Conservation (phyloP, 345 rosid genomes). For the Populus tremula region DNA sequence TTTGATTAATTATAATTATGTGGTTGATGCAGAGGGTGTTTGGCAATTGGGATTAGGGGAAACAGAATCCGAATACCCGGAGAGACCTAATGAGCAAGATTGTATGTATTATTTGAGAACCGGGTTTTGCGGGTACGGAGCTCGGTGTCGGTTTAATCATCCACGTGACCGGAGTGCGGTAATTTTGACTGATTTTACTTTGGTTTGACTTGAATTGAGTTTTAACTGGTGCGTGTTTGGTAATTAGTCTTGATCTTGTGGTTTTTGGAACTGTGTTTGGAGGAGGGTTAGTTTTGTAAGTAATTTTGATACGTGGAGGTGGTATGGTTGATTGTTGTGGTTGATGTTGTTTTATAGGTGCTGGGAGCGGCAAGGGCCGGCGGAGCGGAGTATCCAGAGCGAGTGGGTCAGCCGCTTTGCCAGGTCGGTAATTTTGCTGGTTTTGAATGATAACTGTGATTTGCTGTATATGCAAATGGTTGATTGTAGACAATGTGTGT, state of each 20-base stretch:
- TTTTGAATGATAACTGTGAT: constrained; percentile 1
- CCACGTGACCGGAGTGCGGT: constrained; percentile 79
- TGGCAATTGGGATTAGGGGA: constrained; percentile 61
- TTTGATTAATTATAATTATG: constrained; percentile 23
- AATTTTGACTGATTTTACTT: constrained; percentile 13
- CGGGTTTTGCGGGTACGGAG: constrained; percentile 78
- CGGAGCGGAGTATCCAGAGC: constrained; percentile 68
- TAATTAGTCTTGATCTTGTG: constrained; percentile 9
- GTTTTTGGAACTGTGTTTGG: constrained; percentile 1
- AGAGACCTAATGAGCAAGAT: constrained; percentile 67
- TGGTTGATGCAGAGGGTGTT: constrained; percentile 58
- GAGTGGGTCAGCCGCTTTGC: constrained; percentile 72
- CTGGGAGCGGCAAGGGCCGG: constrained; percentile 51
- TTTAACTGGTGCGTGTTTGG: neutral
- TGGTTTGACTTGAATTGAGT: neutral
- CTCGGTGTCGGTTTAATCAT: constrained; percentile 93
- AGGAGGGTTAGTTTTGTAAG: neutral
- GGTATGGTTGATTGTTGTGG: constrained; percentile 8
- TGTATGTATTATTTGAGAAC: constrained; percentile 78
- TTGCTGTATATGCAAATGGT: neutral
- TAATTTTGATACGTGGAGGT: constrained; percentile 4
- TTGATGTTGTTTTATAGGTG: constrained; percentile 55
- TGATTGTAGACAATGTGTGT: constrained; percentile 20
- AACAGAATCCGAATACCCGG: constrained; percentile 66
- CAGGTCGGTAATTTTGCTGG: constrained; percentile 48